Evolutionary conservation across 352 stramenopile genomes (phyloP), one percentile per base, ranked within the genome.

Genomic region (Phytophthora lateralis): DNA sequence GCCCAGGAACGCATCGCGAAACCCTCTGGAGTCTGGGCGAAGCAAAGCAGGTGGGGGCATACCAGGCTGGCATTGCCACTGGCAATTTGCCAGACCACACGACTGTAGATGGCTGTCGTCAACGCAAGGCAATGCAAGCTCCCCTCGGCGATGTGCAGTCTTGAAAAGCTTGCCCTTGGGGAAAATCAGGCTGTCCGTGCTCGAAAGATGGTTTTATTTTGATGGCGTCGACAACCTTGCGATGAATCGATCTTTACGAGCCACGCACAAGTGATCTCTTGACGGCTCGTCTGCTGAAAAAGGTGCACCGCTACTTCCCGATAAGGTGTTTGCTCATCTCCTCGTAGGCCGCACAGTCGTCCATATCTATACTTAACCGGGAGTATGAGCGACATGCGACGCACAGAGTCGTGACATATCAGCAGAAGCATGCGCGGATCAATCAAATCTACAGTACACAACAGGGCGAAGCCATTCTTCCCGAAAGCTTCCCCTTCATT

Each of bases 381-480:
- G 18, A 56, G n/a, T 0, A 34, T 11, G 26, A 11, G 45, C 58
- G 58, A 68, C 45, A 63, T 63, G 38, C 53, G 41, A 50, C 35
- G 32, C 17, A 4, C 46, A 69, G 6, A 64, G 34, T 24, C 24
- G 4, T 20, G n/a, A 2, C 47, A 58, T 20, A 4, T 41, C n/a
- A 0, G 10, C 18, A 35, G 15, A 61, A 39, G 44, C 26, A 53
- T 55, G 26, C 21, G 26, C 46, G 10, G 12, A 9, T 44, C 55
- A 52, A 53, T 29, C 49, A 66, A n/a, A 51, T 48, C 7, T 48
- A 66, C 60, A 42, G 26, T 30, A 30, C 12, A 60, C 20, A 18
- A 15, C 14, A 52, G 26, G 27, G 35, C 60, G 60, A 63, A 60
- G 49, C 62, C 62, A 70, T 62, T 53, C 30, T 42, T 38, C 46